Percentiles rank a stretch among this genome's conserved stretches.
Conservation (phyloP, 2,329 filamentous ascomycete genomes). For the Fusarium temperatum region DNA sequence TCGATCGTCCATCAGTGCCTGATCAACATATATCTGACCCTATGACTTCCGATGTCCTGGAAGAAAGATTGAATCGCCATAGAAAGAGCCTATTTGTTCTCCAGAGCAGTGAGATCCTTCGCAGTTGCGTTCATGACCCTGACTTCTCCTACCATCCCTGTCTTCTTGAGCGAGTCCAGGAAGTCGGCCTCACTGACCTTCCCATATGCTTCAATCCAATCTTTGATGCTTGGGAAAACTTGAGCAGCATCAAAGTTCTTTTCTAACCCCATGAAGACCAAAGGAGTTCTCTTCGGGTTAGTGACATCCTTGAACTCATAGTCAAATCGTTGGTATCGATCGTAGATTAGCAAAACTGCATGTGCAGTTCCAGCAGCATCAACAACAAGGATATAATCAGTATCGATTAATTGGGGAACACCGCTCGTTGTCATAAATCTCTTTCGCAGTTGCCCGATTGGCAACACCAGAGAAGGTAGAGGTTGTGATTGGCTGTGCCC, state of each 20-base stretch:
- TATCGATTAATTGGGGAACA: fast-evolving
- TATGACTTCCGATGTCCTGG: neutral
- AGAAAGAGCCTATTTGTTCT: neutral
- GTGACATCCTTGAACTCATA: neutral
- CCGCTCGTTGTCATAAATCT: neutral
- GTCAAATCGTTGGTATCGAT: neutral
- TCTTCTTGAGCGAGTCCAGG: neutral
- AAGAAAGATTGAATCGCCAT: neutral
- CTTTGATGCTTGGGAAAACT: neutral
- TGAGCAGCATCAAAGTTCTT: neutral
- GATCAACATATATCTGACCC: neutral
- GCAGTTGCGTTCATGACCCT: neutral
- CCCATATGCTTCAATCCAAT: neutral
- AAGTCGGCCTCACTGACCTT: neutral
- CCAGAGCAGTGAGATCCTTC: neutral
- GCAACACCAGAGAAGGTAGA: neutral
- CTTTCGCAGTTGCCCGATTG: neutral
- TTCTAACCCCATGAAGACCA: neutral
- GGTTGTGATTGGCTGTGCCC: neutral
- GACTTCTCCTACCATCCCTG: neutral
- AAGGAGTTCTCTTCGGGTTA: neutral
- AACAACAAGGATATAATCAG: neutral
- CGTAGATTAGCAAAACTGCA: neutral
- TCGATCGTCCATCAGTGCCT: neutral
- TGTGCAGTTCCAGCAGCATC: neutral